Conservation (phyloP, 1,284 basidiomycete species). For the Puccinia polysora region DNA sequence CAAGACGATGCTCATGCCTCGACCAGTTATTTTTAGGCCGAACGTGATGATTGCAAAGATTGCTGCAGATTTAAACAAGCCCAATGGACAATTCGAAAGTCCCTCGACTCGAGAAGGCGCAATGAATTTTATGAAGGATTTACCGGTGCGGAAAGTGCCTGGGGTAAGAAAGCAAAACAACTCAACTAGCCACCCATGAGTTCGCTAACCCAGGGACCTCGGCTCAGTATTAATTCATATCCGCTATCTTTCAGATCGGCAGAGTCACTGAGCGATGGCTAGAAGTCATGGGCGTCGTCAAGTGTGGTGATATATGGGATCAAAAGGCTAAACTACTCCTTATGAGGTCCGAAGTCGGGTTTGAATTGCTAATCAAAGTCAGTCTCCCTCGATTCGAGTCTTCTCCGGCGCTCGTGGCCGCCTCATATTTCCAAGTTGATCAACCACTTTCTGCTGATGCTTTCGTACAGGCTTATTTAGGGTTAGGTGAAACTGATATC, state of each 20-base stretch:
- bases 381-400: not conserved
- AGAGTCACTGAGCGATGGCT: conserved; percentile 30
- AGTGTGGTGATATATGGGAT: conserved; percentile 19
- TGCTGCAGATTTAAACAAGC: conserved; percentile 24
- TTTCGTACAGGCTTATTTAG: conserved; percentile 19
- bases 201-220: too few species aligned
- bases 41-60: conserved; percentile 28
- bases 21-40: not conserved
- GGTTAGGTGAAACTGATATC: conserved; percentile 21
- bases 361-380: conserved; percentile 4
- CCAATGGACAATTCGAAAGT: conserved; percentile 28
- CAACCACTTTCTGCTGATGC: not conserved
- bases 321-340: conserved; percentile 14
- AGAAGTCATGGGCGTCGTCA: conserved; percentile 15
- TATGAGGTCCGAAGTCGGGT: conserved; percentile 9
- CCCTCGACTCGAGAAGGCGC: not conserved
- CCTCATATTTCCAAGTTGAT: too few species aligned
- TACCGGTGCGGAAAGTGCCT: conserved; percentile 24
- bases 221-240: not conserved
- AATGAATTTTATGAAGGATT: conserved; percentile 33
- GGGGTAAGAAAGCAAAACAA: not conserved
- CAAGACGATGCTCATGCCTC: too few species aligned
- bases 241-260: conserved; percentile 5
- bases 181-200: too few species aligned
- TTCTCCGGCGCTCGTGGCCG: too few species aligned